A percentile compares a stretch with the other conserved stretches of the same genome.
These are phyloP conservation scores for Sporothrix protearum DNA, from an alignment of 2,329 filamentous ascomycete species.

Conservation along the genomic window DNA sequence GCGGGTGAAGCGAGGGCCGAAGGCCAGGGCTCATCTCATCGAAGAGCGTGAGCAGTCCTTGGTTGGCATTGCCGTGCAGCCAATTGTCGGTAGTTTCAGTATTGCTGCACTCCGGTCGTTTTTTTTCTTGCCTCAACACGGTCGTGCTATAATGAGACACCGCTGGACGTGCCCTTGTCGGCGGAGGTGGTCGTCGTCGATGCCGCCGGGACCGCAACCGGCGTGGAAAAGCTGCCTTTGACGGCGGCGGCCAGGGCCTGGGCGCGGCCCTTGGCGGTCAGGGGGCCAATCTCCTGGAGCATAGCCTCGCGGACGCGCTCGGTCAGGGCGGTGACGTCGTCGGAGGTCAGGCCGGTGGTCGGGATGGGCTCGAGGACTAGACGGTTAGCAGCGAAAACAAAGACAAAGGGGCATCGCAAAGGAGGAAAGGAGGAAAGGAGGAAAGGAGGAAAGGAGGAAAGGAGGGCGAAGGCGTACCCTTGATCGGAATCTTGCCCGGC, in stretches of 20 bases:
- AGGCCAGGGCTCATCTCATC: too few relatives aligned
- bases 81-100: too few relatives aligned
- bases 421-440: too few relatives aligned
- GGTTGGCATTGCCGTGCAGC: too few relatives aligned
- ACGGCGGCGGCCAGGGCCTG: not conserved
- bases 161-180: conserved; percentile 22
- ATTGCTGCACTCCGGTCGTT: too few relatives aligned
- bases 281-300: conserved; percentile 60
- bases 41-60: too few relatives aligned
- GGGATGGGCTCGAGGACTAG: conserved; percentile 75
- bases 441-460: too few relatives aligned
- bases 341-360: conserved; percentile 66
- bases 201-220: not conserved
- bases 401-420: conserved; percentile 20
- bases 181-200: not conserved
- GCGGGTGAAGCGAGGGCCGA: too few relatives aligned
- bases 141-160: conserved; percentile 23
- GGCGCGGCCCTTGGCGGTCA: conserved; percentile 48
- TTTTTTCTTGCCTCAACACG: not conserved
- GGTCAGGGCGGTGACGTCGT: conserved; percentile 73
- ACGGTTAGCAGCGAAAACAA: not conserved
- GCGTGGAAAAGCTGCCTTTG: not conserved
- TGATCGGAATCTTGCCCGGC: conserved; percentile 67
- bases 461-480: conserved; percentile 50
- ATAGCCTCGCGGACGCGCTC: conserved; percentile 68